Conservation (phyloP, 306 rosid species). For the Lathyrus tuberosus region DNA sequence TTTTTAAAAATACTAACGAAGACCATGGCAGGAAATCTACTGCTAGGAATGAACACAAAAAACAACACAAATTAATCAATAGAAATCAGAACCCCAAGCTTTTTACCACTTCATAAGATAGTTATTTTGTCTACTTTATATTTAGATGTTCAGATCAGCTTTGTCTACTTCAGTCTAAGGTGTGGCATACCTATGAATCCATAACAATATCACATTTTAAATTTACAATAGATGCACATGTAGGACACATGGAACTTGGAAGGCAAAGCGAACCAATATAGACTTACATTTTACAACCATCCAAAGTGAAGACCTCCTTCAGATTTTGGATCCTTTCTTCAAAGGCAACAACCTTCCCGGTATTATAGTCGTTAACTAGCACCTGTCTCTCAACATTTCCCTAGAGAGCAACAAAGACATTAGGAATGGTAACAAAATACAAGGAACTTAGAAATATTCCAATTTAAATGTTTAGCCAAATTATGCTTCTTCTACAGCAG, state of each 20-base stretch:
- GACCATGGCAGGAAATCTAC: not conserved
- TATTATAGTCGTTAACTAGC: constrained; percentile 69
- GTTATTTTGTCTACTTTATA: not conserved
- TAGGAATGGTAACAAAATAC: constrained; percentile 14
- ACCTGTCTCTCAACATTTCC: constrained; percentile 87
- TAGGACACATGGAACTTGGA: not conserved
- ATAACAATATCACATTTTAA: constrained; percentile 4
- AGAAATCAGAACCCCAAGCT: not conserved
- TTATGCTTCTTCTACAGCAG: constrained; percentile 8
- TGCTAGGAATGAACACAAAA: not conserved
- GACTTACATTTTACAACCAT: constrained; percentile 76
- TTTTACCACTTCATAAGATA: not conserved
- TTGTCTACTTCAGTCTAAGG: constrained; percentile 21
- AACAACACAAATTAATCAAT: not conserved
- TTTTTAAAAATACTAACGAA: not conserved
- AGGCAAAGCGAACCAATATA: constrained; percentile 19
- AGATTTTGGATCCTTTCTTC: constrained; percentile 67
- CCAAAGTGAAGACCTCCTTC: constrained; percentile 74
- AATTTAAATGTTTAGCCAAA: constrained; percentile 2
- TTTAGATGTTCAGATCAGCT: constrained; percentile 11
- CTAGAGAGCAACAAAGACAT: constrained; percentile 48
- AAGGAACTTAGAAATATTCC: not conserved
- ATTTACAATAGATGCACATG: constrained; percentile 22
- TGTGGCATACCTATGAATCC: constrained; percentile 18
- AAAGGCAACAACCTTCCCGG: constrained; percentile 81